Percentiles rank a stretch among this genome's conserved stretches.
These are phyloP conservation scores for Euphorbia celastroides DNA, from an alignment of 441 rosid species.

Conservation along the genomic window DNA sequence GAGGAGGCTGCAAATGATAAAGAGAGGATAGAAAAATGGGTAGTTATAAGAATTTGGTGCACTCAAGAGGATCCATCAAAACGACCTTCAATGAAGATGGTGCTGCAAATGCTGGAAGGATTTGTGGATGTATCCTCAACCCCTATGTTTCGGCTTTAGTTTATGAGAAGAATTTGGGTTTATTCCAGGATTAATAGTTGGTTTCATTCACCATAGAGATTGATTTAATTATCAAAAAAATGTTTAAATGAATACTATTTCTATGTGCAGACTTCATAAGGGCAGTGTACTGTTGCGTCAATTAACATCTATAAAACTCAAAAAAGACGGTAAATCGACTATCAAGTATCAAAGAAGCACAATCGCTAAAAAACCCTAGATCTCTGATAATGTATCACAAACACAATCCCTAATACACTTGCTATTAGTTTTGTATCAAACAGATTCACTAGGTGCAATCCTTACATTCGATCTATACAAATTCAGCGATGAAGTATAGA, in stretches of 20 bases:
- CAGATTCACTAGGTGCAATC: background rate
- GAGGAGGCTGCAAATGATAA: constrained; percentile 4
- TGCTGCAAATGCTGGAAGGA: constrained; percentile 20
- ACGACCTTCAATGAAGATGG: constrained; percentile 20
- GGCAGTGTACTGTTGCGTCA: background rate
- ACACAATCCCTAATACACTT: background rate
- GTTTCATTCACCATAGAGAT: no score
- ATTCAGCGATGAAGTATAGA: background rate
- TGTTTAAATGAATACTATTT: background rate
- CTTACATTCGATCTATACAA: background rate
- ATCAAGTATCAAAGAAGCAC: background rate
- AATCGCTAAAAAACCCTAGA: background rate
- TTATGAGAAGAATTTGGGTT: background rate
- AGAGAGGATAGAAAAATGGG: constrained; percentile 16
- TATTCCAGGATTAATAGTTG: no score
- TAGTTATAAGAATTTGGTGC: constrained; percentile 15
- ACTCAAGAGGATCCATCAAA: constrained; percentile 22
- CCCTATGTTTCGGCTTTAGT: background rate
- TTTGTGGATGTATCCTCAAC: background rate
- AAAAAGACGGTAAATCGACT: background rate
- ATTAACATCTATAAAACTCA: background rate
- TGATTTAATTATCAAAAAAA: no score
- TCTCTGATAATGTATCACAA: background rate
- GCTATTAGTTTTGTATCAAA: background rate
- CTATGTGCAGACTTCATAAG: background rate